phyloP scores from a whole-genome alignment of 257 asterid genomes.

The Solanum ahanhuiri region DNA sequence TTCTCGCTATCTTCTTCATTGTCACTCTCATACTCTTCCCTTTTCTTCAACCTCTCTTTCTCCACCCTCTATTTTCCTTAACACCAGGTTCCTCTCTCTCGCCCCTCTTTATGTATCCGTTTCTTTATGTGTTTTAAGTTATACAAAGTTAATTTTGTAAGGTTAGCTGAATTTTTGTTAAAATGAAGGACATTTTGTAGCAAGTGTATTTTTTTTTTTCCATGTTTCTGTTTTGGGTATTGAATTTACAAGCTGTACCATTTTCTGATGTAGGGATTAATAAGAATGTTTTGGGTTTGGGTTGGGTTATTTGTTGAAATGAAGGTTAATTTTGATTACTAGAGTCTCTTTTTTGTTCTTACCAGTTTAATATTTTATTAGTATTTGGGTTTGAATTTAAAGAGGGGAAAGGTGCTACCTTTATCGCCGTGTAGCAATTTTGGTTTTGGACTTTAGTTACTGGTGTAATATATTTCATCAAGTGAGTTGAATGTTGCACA shows the following conservation, averaged over 20 bases:
- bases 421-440: not conserved
- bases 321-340: not conserved
- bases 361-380: not conserved
- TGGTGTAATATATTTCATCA: not conserved
- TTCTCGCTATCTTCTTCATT: constrained; percentile 1
- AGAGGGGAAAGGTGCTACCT: not conserved
- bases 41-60: not conserved
- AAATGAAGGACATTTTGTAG: not conserved
- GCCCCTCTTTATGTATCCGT: not conserved
- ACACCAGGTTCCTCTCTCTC: constrained; percentile 6
- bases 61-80: not conserved
- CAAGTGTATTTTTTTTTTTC: not conserved
- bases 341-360: not conserved
- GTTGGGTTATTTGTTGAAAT: not conserved
- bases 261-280: not conserved
- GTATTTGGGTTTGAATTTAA: not conserved
- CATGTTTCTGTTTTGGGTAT: not conserved
- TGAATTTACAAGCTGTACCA: not conserved
- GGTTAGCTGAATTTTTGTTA: not conserved
- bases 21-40: not conserved
- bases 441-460: not conserved
- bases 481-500: not conserved
- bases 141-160: not conserved
- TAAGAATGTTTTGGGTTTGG: not conserved
- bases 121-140: not conserved